Conservation (phyloP, 2,329 filamentous ascomycete species). For the Hymenoscyphus linearis region DNA sequence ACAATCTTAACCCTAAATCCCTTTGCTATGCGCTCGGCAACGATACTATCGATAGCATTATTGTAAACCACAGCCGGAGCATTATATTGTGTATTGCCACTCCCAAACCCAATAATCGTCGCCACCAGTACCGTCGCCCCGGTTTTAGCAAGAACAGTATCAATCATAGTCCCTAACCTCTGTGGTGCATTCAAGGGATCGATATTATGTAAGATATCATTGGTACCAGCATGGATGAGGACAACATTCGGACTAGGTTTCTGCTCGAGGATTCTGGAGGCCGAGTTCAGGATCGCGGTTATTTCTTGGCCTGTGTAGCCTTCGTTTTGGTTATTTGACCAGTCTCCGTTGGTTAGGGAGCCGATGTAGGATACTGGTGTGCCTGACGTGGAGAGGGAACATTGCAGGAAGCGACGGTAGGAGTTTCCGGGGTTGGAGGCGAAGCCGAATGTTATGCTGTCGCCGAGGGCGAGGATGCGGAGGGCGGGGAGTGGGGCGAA, state of each 20-base stretch:
- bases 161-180: background rate
- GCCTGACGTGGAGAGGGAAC: background rate
- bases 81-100: background rate
- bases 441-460: conserved; percentile 3
- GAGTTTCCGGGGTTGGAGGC: background rate
- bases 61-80: conserved; percentile 1
- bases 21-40: background rate
- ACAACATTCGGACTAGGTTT: conserved; percentile 3
- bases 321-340: conserved; percentile 5
- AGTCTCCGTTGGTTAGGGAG: background rate
- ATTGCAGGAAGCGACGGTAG: conserved; percentile 4
- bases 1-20: background rate
- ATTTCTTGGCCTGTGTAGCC: conserved; percentile 2
- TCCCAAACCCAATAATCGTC: conserved; percentile 1
- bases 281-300: background rate
- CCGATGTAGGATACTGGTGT: conserved; percentile 3
- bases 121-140: background rate
- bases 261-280: background rate
- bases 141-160: background rate
- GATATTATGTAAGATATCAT: background rate
- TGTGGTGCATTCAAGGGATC: background rate
- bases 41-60: background rate
- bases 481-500: background rate
- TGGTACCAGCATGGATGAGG: conserved; percentile 4
- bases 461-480: conserved; percentile 4